Percentiles rank a stretch among this genome's conserved stretches.
These are phyloP conservation scores for Chlorella sp. DNA, from an alignment of 139 green algal species.

Conservation along the genomic window DNA sequence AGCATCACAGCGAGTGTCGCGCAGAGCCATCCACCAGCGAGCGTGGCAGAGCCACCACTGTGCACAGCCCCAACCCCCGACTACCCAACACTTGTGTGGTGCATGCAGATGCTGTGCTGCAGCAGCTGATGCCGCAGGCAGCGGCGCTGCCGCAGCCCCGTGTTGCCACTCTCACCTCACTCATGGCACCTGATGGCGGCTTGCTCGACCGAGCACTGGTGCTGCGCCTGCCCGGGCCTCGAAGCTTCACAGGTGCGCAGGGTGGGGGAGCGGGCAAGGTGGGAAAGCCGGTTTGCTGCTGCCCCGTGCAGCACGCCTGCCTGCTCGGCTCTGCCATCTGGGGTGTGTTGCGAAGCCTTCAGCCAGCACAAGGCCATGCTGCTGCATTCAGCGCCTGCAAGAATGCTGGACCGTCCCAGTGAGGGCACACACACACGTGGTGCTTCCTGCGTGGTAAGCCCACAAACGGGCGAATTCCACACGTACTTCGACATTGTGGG, in stretches of 20 bases:
- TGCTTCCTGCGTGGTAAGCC: too few species aligned
- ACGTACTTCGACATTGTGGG: too few species aligned
- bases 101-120: constrained; percentile 29
- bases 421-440: too few species aligned
- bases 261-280: background rate
- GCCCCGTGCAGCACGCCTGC: background rate
- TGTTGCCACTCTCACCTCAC: constrained; percentile 7
- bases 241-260: constrained; percentile 59
- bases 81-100: background rate
- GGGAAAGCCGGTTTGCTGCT: too few species aligned
- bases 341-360: background rate
- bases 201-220: constrained; percentile 57
- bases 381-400: background rate
- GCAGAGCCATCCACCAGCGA: too few species aligned
- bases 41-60: background rate
- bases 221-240: constrained; percentile 54
- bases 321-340: background rate
- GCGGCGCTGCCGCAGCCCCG: constrained; percentile 20
- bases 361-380: background rate
- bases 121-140: constrained; percentile 6
- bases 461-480: too few species aligned
- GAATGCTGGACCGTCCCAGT: background rate
- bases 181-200: constrained; percentile 36
- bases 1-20: background rate
- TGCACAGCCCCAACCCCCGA: background rate